phyloP scores from a whole-genome alignment of 106 monocot genomes.

The Alisma plantagoaquatica region DNA sequence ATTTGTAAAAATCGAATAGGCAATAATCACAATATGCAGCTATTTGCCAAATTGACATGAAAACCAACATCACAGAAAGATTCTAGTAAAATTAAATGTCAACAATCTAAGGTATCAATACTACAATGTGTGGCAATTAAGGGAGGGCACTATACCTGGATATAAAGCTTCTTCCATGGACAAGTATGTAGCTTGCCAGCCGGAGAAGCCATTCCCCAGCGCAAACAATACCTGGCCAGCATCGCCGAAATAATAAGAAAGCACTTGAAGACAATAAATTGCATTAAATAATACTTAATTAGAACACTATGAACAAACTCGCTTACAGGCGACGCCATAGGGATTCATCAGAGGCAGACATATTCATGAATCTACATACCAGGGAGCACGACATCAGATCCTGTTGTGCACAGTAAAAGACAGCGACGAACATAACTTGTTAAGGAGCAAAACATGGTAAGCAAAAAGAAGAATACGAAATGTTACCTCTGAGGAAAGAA shows the following conservation, averaged over 20 bases:
- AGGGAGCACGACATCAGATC: constrained; percentile 83
- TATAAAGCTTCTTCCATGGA: constrained; percentile 96
- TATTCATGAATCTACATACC: constrained; percentile 67
- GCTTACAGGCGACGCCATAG: constrained; percentile 97
- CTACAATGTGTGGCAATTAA: background rate
- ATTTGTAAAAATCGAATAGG: no score
- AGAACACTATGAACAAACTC: background rate
- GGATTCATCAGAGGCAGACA: constrained; percentile 73
- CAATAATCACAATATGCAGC: no score
- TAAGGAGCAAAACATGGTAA: background rate
- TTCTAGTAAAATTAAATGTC: no score
- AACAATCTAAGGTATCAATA: no score
- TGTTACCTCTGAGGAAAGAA: constrained; percentile 89
- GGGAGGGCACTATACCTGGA: constrained; percentile 47
- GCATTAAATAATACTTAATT: background rate
- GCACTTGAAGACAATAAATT: background rate
- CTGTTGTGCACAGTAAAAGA: constrained; percentile 17
- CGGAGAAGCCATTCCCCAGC: constrained; percentile 65
- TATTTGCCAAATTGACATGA: no score
- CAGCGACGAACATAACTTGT: background rate
- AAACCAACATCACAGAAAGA: no score
- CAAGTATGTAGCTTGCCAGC: constrained; percentile 57
- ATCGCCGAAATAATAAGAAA: background rate
- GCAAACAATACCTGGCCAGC: constrained; percentile 66
- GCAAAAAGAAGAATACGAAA: background rate